Evolutionary conservation across 352 stramenopile species (phyloP), one percentile per base, ranked within the genome.

Genomic region (Globisporangium recalcitrans): DNA sequence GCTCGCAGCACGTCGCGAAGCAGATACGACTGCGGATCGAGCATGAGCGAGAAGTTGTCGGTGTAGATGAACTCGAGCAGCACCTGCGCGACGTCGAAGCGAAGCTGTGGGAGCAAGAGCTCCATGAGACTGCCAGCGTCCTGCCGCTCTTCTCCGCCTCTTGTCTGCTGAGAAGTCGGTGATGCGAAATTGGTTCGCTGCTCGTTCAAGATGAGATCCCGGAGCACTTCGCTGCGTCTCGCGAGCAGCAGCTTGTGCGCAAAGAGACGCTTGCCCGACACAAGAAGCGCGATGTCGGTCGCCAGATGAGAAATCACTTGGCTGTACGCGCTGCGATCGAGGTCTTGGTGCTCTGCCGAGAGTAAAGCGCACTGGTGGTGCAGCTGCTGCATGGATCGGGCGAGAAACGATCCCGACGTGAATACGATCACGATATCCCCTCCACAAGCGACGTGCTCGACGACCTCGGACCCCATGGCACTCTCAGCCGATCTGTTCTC

Each of bases 21-120:
- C 10, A 93, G 65, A 38, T 80, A 89, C 24, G 79, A 80, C 8
- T 67, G 51, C 7, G 68, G 75, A n/a, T 73, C 71, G 3, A 87
- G 55, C 38, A 77, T 67, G n/a, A 71, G 42, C 1, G 76, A 78
- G 21, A 90, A 67, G 22, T 73, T 78, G 57, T 93, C 81, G 0
- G 80, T 91, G 73, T 93, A 91, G 40, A 90, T 72, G 64, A 79
- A 93, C 56, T 90, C 80, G 49, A 93, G 54, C 22, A 91, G 32
- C 6, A 83, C 49, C 13, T 63, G 70, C 4, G 77, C 80, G 7
- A 91, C 70, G 24, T 93, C 83, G 5, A 65, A 36, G 10, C 77
- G 79, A 8, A 90, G 62, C 38, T 71, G 64, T 6, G 79, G 70
- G 3, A 90, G 66, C 13, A 90, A 22, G 13, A 89, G 34, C 49